These are phyloP conservation scores for Pestalotiopsis sp. DNA, from an alignment of 2,329 filamentous ascomycete genomes.

Conservation along the genomic window DNA sequence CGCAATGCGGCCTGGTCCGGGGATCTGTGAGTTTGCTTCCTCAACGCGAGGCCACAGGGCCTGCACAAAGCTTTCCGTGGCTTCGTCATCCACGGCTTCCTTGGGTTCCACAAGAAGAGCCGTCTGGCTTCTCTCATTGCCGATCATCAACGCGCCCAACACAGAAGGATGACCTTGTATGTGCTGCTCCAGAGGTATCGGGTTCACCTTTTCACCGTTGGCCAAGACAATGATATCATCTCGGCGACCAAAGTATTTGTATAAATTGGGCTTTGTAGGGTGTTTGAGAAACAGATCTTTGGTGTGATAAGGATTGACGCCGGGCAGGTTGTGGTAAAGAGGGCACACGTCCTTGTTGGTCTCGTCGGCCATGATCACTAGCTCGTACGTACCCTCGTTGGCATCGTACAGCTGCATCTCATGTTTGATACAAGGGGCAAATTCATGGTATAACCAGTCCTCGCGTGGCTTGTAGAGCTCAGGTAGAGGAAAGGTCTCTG, in stretches of 20 bases:
- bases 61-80: not conserved
- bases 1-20: slow-evolving; percentile 3
- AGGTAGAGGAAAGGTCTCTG: slow-evolving; percentile 22
- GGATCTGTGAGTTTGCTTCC: slow-evolving; percentile 3
- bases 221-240: slow-evolving; percentile 47
- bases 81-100: not conserved
- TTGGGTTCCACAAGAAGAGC: slow-evolving; percentile 7
- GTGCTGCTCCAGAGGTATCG: slow-evolving; percentile 11
- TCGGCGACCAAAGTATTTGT: slow-evolving; percentile 37
- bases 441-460: slow-evolving; percentile 38
- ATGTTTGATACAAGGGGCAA: slow-evolving; percentile 21
- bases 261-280: slow-evolving; percentile 36
- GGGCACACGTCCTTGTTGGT: slow-evolving; percentile 20
- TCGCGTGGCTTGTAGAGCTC: slow-evolving; percentile 20
- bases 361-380: slow-evolving; percentile 26
- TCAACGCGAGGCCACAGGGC: not conserved
- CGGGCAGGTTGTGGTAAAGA: slow-evolving; percentile 38
- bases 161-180: slow-evolving; percentile 4
- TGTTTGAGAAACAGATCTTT: slow-evolving; percentile 41
- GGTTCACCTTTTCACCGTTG: slow-evolving; percentile 39
- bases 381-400: slow-evolving; percentile 24
- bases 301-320: slow-evolving; percentile 34
- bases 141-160: not conserved
- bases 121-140: slow-evolving; percentile 3
- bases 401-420: slow-evolving; percentile 25